Evolutionary conservation across 192 early-diverging fungal genomes (phyloP).

Genomic region (Coemansia sp.): DNA sequence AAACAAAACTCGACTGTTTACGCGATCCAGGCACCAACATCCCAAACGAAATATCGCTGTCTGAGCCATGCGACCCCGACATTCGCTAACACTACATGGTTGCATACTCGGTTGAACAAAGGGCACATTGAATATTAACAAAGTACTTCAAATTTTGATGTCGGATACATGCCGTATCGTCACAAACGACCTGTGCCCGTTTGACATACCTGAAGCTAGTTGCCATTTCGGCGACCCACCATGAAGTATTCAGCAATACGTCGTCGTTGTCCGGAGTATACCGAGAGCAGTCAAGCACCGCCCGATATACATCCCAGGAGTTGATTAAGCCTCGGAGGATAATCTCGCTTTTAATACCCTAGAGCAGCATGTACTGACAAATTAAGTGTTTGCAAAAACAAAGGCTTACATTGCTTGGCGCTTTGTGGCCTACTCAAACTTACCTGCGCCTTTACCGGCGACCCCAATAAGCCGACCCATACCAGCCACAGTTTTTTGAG

Average conservation of each 20-base stretch:
- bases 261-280: slow-evolving; percentile 47
- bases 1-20: slow-evolving; percentile 40
- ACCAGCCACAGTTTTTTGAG: slow-evolving; percentile 41
- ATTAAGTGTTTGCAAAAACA: not conserved
- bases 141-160: not conserved
- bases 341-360: slow-evolving; percentile 26
- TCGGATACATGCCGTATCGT: not conserved
- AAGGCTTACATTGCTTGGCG: too few relatives aligned
- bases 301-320: slow-evolving; percentile 48
- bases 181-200: not conserved
- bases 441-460: slow-evolving; percentile 27
- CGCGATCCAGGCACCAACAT: slow-evolving; percentile 37
- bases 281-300: slow-evolving; percentile 50
- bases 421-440: not conserved
- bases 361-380: not conserved
- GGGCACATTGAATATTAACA: not conserved
- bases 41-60: slow-evolving; percentile 49
- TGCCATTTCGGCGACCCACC: slow-evolving; percentile 46
- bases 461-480: slow-evolving; percentile 46
- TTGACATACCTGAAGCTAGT: slow-evolving; percentile 24
- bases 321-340: slow-evolving; percentile 42
- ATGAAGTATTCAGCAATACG: slow-evolving; percentile 42
- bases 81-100: slow-evolving; percentile 23
- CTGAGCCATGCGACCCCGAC: slow-evolving; percentile 39
- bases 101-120: not conserved